A percentile compares a stretch with the other conserved stretches of the same genome.
Conservation (phyloP, 345 rosid species). For the Capsella bursapastoris region DNA sequence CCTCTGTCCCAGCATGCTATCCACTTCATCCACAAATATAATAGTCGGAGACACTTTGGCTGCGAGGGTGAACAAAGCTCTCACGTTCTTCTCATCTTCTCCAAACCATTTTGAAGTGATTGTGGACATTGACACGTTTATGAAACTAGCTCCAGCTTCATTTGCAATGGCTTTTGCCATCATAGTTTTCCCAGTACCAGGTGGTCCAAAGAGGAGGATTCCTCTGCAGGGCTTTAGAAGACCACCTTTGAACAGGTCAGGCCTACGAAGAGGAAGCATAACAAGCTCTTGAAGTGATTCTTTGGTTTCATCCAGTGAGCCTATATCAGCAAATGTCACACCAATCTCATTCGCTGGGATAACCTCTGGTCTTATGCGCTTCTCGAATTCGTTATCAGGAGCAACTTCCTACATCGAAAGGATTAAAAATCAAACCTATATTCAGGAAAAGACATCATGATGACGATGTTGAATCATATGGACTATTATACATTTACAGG, state of each 20-base stretch:
- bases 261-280: constrained; percentile 98
- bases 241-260: constrained; percentile 97
- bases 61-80: constrained; percentile 90
- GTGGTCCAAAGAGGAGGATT: constrained; percentile 96
- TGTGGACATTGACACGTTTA: constrained; percentile 98
- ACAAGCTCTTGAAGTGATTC: constrained; percentile 98
- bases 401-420: constrained; percentile 56
- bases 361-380: constrained; percentile 97
- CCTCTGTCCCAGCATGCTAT: constrained; percentile 98
- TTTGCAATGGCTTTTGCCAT: constrained; percentile 98
- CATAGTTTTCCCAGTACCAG: constrained; percentile 99
- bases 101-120: constrained; percentile 99
- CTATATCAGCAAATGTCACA: constrained; percentile 96
- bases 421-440: background rate
- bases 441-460: constrained; percentile 15
- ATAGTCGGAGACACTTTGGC: constrained; percentile 97
- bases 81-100: constrained; percentile 97
- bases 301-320: constrained; percentile 87
- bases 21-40: constrained; percentile 97
- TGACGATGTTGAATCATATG: constrained; percentile 7
- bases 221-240: constrained; percentile 98
- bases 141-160: constrained; percentile 99
- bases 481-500: constrained; percentile 50
- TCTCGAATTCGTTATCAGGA: constrained; percentile 97
- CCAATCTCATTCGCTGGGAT: constrained; percentile 96